Base-by-base conservation (phyloP, 345 rosid genomes). In the Lumnitzera racemosa region DNA sequence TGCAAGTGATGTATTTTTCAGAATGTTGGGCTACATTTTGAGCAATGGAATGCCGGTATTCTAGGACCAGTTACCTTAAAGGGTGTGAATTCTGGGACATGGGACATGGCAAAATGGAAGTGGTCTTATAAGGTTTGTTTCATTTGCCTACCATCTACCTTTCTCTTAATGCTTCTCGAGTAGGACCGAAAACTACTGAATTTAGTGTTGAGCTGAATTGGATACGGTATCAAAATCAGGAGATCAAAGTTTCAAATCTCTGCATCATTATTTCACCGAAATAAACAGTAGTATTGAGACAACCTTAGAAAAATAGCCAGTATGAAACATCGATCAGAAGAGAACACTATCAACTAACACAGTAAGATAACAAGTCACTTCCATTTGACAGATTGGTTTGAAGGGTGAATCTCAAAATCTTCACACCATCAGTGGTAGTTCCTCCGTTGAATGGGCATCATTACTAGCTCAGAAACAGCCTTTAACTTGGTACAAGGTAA, bases 101-200 rank as follows among this genome's bases (percentile, higher is more conserved):
- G 84, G 80, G 88, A 94, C 70, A 67, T 94, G 79, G 77, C 97
- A 13, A 75, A 79, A 80, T 84, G 84, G 85, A 86, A 86, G 63
- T 94, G 99, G 99, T 74, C 95, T 36, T 86, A 94, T 76, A 88
- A 90, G 99, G 99, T 92, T 47, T 68, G 80, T 70, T 71, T 63
- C 74, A 41, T 64, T 27, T 27, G 31, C 5, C 7, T 36, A 7
- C 10, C 36, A 7, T 36, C 7, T 1, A 36, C 43, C 7, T 36
- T 36, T 36, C 43, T 5, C 43, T 7, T 36, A 7, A 36, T 36
- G 9, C 43, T 36, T 36, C 43, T 36, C 11, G 7, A 9, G 43
- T 7, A 36, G 11, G 3, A 9, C 9, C 5, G 10, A 9, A 36
- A 36, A 7, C 43, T 36, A 9, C 7, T 36, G 43, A 36, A 36